These are phyloP conservation scores for Cladosporium sp. DNA, from an alignment of 2,329 filamentous ascomycete species.

Conservation along the genomic window DNA sequence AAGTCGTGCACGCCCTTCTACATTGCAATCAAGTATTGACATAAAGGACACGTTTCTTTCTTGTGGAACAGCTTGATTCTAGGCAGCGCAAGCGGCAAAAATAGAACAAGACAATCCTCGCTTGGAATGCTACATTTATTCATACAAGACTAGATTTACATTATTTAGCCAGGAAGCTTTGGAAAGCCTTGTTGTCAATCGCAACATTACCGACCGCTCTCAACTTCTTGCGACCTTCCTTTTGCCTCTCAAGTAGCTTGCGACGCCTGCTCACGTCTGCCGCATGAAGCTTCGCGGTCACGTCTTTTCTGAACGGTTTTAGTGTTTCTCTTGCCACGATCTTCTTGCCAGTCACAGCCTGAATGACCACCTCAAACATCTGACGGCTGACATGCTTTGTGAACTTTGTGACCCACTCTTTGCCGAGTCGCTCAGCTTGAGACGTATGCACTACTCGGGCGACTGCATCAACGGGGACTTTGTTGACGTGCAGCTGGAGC, in stretches of 20 bases:
- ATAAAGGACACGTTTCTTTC: no score
- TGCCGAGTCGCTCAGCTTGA: conserved; percentile 75
- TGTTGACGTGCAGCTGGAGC: conserved; percentile 90
- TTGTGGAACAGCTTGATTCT: no score
- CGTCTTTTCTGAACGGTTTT: conserved; percentile 95
- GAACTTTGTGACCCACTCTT: conserved; percentile 91
- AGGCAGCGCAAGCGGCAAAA: no score
- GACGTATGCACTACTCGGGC: conserved; percentile 82
- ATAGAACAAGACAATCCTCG: no score
- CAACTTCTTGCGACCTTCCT: conserved; percentile 86
- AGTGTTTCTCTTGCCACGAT: conserved; percentile 91
- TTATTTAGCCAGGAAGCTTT: conserved; percentile 83
- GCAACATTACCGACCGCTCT: conserved; percentile 80
- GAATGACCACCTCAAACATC: conserved; percentile 96
- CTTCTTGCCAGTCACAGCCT: conserved; percentile 76
- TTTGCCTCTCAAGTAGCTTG: conserved; percentile 94
- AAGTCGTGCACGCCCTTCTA: no score
- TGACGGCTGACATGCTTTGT: conserved; percentile 95
- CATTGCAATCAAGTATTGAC: no score
- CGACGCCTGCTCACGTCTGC: conserved; percentile 76
- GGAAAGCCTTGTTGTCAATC: conserved; percentile 96
- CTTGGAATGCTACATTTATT: neutral
- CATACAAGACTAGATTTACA: neutral
- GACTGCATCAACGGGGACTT: conserved; percentile 87
- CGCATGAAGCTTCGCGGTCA: conserved; percentile 87